Conservation (phyloP, 1,139 yeast species). For the Candida anutae region DNA sequence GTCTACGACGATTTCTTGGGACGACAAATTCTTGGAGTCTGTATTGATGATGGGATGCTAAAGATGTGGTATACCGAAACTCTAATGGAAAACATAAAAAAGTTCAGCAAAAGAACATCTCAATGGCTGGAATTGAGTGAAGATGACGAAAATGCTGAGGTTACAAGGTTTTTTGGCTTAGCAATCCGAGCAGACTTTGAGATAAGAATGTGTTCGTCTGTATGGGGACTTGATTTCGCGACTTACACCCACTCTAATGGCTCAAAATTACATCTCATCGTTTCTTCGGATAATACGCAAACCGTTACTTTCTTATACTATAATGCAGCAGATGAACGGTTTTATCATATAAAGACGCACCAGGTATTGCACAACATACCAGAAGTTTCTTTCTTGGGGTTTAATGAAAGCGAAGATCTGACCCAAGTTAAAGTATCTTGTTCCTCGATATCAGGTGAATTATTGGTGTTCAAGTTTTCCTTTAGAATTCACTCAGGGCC, state of each 20-base stretch:
- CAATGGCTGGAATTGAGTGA: too few species aligned
- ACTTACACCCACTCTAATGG: slow-evolving; percentile 14
- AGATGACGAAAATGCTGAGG: background rate
- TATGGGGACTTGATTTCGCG: slow-evolving; percentile 57
- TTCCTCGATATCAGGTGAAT: slow-evolving; percentile 43
- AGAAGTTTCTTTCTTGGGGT: slow-evolving; percentile 36
- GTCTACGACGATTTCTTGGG: slow-evolving; percentile 17
- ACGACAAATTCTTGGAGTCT: slow-evolving; percentile 34
- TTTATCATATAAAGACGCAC: slow-evolving; percentile 31
- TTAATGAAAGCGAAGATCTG: slow-evolving; percentile 8
- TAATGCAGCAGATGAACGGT: slow-evolving; percentile 17
- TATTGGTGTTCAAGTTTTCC: slow-evolving; percentile 30
- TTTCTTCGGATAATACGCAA: slow-evolving; percentile 53
- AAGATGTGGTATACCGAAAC: slow-evolving; percentile 34
- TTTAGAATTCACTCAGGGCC: slow-evolving; percentile 25
- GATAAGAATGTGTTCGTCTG: slow-evolving; percentile 38
- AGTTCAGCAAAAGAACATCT: slow-evolving; percentile 3
- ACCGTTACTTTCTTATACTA: slow-evolving; percentile 35
- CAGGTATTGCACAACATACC: slow-evolving; percentile 54
- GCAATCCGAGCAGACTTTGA: slow-evolving; percentile 26
- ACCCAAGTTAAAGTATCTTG: slow-evolving; percentile 26
- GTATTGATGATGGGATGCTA: slow-evolving; percentile 52
- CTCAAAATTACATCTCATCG: slow-evolving; percentile 30
- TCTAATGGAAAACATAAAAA: slow-evolving; percentile 14
- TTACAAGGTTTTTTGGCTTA: slow-evolving; percentile 9